phyloP scores from a whole-genome alignment of 2,329 filamentous ascomycete species.

The Aquanectria penicillioides region DNA sequence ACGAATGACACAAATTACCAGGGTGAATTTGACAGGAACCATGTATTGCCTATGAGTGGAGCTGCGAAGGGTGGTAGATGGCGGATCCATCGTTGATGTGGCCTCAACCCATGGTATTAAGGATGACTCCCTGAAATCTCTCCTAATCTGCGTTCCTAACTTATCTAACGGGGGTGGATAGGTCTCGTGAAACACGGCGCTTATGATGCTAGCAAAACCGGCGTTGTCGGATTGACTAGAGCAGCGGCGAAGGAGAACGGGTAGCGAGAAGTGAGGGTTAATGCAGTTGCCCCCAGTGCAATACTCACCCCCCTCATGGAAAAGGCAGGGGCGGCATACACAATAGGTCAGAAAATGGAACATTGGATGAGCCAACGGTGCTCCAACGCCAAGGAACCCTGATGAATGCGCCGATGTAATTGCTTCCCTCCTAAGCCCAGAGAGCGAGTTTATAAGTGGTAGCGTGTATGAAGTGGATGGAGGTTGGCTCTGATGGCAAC shows the following conservation, averaged over 20 bases:
- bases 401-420: conserved; percentile 49
- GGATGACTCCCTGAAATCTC: conserved; percentile 38
- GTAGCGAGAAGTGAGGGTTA: conserved; percentile 54
- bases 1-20: conserved; percentile 61
- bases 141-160: not conserved
- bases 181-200: conserved; percentile 49
- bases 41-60: conserved; percentile 62
- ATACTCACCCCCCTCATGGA: conserved; percentile 62
- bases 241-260: conserved; percentile 54
- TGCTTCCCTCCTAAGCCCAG: conserved; percentile 48
- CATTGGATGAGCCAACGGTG: conserved; percentile 54
- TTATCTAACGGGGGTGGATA: conserved; percentile 30
- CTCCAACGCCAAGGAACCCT: conserved; percentile 56
- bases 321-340: conserved; percentile 51
- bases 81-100: conserved; percentile 69
- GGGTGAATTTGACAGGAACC: conserved; percentile 60
- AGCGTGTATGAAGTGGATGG: conserved; percentile 58
- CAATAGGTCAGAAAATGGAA: conserved; percentile 47
- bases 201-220: conserved; percentile 54
- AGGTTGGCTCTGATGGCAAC: conserved; percentile 47
- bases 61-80: conserved; percentile 50
- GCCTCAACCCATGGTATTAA: conserved; percentile 58
- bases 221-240: conserved; percentile 49
- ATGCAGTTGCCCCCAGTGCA: conserved; percentile 59
- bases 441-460: conserved; percentile 50